phyloP scores from a whole-genome alignment of 2,329 filamentous ascomycete genomes.

The Alternaria consortialis region DNA sequence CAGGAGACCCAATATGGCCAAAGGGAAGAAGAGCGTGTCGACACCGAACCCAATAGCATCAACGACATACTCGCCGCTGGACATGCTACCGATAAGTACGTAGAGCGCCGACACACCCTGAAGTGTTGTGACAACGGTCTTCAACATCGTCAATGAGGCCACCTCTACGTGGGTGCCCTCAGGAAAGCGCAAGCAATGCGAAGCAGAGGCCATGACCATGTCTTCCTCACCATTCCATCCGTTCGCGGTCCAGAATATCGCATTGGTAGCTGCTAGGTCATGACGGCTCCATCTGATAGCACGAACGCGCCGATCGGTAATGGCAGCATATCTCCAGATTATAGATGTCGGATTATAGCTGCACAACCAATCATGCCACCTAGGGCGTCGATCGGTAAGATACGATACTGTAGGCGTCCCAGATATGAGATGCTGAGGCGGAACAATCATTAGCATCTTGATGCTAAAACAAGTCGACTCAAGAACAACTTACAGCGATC shows the following conservation, averaged over 20 bases:
- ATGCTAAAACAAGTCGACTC: not conserved
- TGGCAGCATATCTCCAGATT: conserved; percentile 50
- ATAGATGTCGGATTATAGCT: conserved; percentile 52
- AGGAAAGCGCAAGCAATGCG: conserved; percentile 8
- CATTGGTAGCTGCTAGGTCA: conserved; percentile 46
- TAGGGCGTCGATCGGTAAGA: conserved; percentile 25
- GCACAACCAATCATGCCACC: conserved; percentile 43
- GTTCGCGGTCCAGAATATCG: conserved; percentile 46
- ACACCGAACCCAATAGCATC: not conserved
- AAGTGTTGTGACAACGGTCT: conserved; percentile 24
- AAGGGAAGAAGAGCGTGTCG: conserved; percentile 19
- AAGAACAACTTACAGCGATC: conserved; percentile 24
- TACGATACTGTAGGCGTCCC: conserved; percentile 34
- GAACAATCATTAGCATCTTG: not conserved
- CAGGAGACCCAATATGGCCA: conserved; percentile 22
- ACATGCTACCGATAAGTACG: conserved; percentile 1
- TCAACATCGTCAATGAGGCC: conserved; percentile 19
- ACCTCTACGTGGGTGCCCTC: conserved; percentile 12
- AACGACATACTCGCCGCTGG: not conserved
- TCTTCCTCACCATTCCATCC: conserved; percentile 50
- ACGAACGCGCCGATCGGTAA: conserved; percentile 46
- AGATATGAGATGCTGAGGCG: conserved; percentile 32
- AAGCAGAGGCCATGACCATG: conserved; percentile 10
- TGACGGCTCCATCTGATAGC: conserved; percentile 36
- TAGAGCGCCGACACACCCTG: conserved; percentile 27